Conservation (phyloP, 352 stramenopile species). For the Globisporangium canariense region DNA sequence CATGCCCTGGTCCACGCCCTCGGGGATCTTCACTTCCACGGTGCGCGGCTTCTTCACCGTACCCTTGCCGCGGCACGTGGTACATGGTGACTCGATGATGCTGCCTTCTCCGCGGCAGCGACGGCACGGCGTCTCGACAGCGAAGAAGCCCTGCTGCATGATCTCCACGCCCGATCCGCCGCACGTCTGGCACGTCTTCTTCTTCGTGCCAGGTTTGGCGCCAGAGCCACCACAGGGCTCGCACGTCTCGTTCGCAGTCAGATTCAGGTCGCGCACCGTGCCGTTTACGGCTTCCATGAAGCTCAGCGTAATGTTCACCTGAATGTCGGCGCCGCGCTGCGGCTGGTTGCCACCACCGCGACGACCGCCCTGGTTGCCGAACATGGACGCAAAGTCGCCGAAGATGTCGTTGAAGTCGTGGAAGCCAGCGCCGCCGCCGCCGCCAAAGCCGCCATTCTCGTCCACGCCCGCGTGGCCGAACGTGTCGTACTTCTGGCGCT, state of each 20-base stretch:
- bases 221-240: constrained; percentile 76
- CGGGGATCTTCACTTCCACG: constrained; percentile 93
- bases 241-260: constrained; percentile 76
- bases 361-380: constrained; percentile 56
- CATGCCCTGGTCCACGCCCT: constrained; percentile 95
- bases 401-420: constrained; percentile 91
- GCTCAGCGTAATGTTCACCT: constrained; percentile 91
- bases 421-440: constrained; percentile 50
- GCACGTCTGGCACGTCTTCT: constrained; percentile 76
- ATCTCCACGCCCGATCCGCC: constrained; percentile 84
- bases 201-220: constrained; percentile 79
- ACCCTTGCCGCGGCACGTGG: constrained; percentile 74
- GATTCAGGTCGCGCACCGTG: constrained; percentile 83
- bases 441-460: constrained; percentile 76
- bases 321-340: constrained; percentile 91
- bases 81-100: constrained; percentile 84
- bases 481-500: constrained; percentile 92
- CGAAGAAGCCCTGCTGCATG: constrained; percentile 88
- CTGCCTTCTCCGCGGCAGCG: constrained; percentile 75
- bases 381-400: constrained; percentile 77
- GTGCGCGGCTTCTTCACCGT: constrained; percentile 88
- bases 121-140: constrained; percentile 84
- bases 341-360: constrained; percentile 60
- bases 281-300: constrained; percentile 96
- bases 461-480: constrained; percentile 95